phyloP scores from a whole-genome alignment of 192 early-diverging fungal species.

The Coemansia sp. region DNA sequence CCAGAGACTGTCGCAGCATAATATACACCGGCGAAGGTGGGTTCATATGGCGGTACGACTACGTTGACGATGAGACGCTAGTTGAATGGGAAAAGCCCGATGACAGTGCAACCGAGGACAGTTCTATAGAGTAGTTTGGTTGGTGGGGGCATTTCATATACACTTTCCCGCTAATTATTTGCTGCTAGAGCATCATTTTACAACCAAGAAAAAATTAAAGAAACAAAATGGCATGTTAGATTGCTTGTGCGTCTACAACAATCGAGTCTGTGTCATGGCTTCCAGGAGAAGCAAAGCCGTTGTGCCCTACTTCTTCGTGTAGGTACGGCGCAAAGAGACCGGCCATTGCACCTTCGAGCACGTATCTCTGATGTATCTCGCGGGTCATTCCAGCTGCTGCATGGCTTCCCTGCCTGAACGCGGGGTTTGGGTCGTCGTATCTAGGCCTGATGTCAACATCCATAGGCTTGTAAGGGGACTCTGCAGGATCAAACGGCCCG shows the following conservation, averaged over 20 bases:
- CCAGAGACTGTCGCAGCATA: slow-evolving; percentile 70
- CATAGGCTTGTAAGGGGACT: slow-evolving; percentile 48
- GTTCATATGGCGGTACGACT: slow-evolving; percentile 83
- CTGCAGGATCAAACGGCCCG: slow-evolving; percentile 39
- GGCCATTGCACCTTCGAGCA: slow-evolving; percentile 48
- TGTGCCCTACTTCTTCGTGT: neutral
- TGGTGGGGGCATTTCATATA: too few relatives aligned
- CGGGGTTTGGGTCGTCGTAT: slow-evolving; percentile 43
- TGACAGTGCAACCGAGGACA: slow-evolving; percentile 29
- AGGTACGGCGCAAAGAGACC: slow-evolving; percentile 43
- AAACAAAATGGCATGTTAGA: neutral
- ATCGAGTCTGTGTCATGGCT: neutral
- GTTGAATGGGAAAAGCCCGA: slow-evolving; percentile 65
- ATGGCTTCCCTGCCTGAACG: slow-evolving; percentile 28
- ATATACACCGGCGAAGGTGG: slow-evolving; percentile 74
- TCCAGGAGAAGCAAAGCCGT: neutral
- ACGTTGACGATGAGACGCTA: slow-evolving; percentile 71
- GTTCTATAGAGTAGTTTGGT: slow-evolving; percentile 12
- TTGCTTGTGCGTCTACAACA: neutral
- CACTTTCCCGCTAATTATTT: too few relatives aligned
- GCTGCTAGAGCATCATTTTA: neutral
- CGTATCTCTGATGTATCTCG: slow-evolving; percentile 50
- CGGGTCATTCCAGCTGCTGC: slow-evolving; percentile 52
- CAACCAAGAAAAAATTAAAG: neutral
- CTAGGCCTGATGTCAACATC: slow-evolving; percentile 24